Percentiles rank a stretch among this genome's conserved stretches.
These are phyloP conservation scores for Fusarium decemcellulare DNA, from an alignment of 2,329 filamentous ascomycete genomes.

Conservation along the genomic window DNA sequence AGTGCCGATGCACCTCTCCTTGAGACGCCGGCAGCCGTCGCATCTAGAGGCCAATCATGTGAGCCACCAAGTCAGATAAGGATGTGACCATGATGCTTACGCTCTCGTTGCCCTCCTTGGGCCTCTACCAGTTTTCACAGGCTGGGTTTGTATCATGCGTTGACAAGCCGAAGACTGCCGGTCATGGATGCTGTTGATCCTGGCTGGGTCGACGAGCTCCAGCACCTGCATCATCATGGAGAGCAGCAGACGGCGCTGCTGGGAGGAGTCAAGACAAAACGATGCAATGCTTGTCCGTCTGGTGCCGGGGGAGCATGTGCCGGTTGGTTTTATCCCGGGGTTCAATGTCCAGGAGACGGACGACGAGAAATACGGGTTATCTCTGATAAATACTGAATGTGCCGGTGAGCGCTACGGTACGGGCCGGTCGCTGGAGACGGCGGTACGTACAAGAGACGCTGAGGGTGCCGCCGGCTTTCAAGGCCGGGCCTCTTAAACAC, in stretches of 20 bases:
- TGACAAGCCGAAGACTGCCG: not conserved
- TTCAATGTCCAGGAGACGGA: not conserved
- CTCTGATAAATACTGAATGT: not conserved
- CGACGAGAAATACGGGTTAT: not conserved
- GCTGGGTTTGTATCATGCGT: not conserved
- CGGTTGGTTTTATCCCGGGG: not conserved
- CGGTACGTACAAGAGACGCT: too few relatives aligned
- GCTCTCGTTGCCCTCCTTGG: slow-evolving; percentile 22
- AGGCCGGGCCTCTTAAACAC: not conserved
- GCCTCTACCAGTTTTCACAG: not conserved
- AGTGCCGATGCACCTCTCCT: slow-evolving; percentile 38
- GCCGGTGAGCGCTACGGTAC: not conserved
- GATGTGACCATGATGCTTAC: slow-evolving; percentile 3
- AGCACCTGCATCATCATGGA: slow-evolving; percentile 1
- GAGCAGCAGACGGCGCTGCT: too few relatives aligned
- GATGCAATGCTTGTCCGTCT: too few relatives aligned
- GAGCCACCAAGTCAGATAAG: not conserved
- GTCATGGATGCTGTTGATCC: not conserved
- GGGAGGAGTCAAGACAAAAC: too few relatives aligned
- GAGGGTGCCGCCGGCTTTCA: not conserved
- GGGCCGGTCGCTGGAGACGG: not conserved
- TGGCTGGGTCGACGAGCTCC: not conserved
- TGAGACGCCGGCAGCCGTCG: slow-evolving; percentile 39
- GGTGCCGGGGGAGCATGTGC: not conserved
- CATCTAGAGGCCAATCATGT: slow-evolving; percentile 23